Evolutionary conservation across 2,329 filamentous ascomycete genomes (phyloP).

Genomic region (Trichoderma endophyticum): DNA sequence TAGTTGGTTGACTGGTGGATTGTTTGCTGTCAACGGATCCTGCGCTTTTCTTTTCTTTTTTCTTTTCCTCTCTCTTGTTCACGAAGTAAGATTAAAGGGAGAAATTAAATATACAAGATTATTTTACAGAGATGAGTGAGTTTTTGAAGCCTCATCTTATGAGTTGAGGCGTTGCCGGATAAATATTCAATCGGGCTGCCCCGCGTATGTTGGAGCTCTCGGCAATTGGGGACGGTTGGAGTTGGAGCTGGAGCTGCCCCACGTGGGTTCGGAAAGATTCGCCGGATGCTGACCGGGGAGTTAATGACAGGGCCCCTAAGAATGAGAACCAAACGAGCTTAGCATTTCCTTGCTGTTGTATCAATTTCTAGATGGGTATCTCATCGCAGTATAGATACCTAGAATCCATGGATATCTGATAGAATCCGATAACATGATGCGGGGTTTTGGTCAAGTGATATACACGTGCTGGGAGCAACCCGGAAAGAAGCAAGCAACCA

Average conservation of each 20-base stretch:
- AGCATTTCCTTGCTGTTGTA: neutral
- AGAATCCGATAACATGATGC: neutral
- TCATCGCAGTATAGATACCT: no score
- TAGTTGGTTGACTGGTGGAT: neutral
- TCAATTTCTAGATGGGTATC: neutral
- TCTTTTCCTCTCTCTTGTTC: neutral
- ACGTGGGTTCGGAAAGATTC: neutral
- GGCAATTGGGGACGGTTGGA: conserved; percentile 31
- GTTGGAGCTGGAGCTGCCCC: conserved; percentile 23
- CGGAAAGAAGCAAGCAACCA: neutral
- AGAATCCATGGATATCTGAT: neutral
- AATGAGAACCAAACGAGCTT: neutral
- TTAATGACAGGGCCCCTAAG: neutral
- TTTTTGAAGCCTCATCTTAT: neutral
- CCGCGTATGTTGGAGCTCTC: conserved; percentile 22
- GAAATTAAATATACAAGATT: neutral
- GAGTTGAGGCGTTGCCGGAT: neutral
- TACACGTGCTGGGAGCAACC: neutral
- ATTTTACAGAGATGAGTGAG: neutral
- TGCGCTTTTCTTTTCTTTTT: neutral
- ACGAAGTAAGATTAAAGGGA: neutral
- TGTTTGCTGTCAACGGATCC: neutral
- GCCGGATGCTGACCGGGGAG: conserved; percentile 12
- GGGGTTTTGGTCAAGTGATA: neutral
- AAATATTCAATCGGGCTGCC: neutral